Conservation (phyloP, 2,329 filamentous ascomycete species). For the Pyrenophora seminiperda region DNA sequence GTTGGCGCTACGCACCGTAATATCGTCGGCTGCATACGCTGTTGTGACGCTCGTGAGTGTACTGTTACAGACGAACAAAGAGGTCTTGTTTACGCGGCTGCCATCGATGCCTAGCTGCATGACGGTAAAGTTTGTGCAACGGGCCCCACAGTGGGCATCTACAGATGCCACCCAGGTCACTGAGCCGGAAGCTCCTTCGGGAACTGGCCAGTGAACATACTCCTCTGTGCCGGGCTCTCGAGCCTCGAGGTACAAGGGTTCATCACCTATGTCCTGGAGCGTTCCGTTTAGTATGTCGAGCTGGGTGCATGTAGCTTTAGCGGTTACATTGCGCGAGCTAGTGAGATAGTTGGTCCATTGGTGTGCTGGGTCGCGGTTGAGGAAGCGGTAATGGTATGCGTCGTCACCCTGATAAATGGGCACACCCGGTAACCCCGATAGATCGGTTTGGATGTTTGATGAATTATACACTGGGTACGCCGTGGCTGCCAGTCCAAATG, state of each 20-base stretch:
- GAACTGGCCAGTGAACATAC: conserved; percentile 23
- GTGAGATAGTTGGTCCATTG: conserved; percentile 37
- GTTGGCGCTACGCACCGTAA: conserved; percentile 15
- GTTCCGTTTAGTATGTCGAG: conserved; percentile 19
- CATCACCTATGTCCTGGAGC: neutral
- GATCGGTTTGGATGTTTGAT: conserved; percentile 22
- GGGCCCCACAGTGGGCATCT: conserved; percentile 28
- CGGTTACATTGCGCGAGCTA: conserved; percentile 29
- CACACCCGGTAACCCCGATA: conserved; percentile 30
- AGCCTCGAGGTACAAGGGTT: conserved; percentile 20
- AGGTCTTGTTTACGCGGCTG: conserved; percentile 11
- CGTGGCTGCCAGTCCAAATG: conserved; percentile 37
- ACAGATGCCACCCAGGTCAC: conserved; percentile 35
- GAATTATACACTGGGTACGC: conserved; percentile 28
- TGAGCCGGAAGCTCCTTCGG: conserved; percentile 22
- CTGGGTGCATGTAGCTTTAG: conserved; percentile 29
- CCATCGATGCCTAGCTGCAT: conserved; percentile 23
- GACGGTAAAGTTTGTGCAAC: conserved; percentile 45
- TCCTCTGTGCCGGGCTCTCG: conserved; percentile 15
- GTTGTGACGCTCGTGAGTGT: conserved; percentile 21
- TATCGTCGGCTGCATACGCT: conserved; percentile 23
- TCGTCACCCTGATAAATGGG: conserved; percentile 32
- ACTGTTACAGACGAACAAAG: conserved; percentile 40
- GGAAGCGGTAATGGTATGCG: conserved; percentile 39
- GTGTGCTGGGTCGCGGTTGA: conserved; percentile 40